Percentiles rank a stretch among this genome's conserved stretches.
phyloP scores from a whole-genome alignment of 2,329 filamentous ascomycete species.

The Monilinia fructicola region DNA sequence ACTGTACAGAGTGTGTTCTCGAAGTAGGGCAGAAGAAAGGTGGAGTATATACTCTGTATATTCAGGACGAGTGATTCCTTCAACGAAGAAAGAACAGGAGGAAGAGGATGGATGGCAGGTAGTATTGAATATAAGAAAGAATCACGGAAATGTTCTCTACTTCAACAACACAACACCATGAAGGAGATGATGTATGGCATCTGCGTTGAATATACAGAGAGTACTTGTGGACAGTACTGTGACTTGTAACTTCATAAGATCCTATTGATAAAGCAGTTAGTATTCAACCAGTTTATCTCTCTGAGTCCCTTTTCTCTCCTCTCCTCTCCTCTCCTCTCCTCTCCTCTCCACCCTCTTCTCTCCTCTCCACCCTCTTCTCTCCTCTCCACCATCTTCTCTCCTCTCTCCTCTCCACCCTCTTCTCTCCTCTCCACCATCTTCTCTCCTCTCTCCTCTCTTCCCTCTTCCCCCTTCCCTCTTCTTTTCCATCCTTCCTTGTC shows the following conservation, averaged over 20 bases:
- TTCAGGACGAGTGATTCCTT: not conserved
- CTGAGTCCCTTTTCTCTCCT: no score
- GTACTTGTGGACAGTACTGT: no score
- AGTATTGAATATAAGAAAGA: not conserved
- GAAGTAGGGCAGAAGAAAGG: not conserved
- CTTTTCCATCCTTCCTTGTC: not conserved
- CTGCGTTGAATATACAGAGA: not conserved
- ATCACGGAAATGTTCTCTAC: not conserved
- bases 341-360: no score
- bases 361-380: no score
- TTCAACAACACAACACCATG: not conserved
- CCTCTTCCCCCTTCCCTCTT: not conserved
- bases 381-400: not conserved
- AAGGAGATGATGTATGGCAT: not conserved
- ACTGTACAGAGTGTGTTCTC: no score
- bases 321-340: no score
- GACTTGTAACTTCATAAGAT: no score
- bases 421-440: no score
- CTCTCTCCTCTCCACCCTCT: not conserved
- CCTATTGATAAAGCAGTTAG: not conserved
- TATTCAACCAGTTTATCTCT: not conserved
- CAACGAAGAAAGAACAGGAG: not conserved
- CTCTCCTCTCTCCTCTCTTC: not conserved
- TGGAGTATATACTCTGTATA: no score
- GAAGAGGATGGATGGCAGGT: constrained; percentile 1